Conservation (phyloP, 306 rosid species). For the Trifolium repens region DNA sequence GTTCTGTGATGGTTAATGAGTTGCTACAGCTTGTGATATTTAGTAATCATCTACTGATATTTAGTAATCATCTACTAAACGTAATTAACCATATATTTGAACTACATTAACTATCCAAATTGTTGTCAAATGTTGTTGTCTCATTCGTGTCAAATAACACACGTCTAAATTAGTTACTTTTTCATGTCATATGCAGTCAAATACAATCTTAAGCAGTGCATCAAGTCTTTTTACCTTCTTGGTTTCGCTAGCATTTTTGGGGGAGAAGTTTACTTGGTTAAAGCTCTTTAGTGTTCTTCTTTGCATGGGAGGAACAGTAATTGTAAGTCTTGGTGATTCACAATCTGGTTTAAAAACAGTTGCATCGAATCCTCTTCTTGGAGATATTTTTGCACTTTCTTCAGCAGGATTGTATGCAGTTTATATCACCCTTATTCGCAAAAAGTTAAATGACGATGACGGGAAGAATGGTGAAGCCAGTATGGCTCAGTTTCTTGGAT, state of each 20-base stretch:
- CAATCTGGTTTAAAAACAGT: slow-evolving; percentile 46
- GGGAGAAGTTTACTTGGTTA: slow-evolving; percentile 88
- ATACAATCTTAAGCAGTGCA: slow-evolving; percentile 95
- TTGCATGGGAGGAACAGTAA: slow-evolving; percentile 93
- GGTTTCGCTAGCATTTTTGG: slow-evolving; percentile 89
- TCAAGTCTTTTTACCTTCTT: slow-evolving; percentile 95
- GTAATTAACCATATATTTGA: neutral
- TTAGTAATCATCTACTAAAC: neutral
- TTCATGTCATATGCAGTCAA: slow-evolving; percentile 70
- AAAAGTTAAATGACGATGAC: slow-evolving; percentile 79
- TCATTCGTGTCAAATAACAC: neutral
- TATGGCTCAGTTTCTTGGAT: slow-evolving; percentile 96
- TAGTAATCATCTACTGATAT: neutral
- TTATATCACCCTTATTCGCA: slow-evolving; percentile 91
- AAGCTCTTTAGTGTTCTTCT: slow-evolving; percentile 90
- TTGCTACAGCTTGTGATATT: neutral
- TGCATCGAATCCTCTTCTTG: slow-evolving; percentile 90
- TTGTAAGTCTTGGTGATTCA: slow-evolving; percentile 93
- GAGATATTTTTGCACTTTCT: slow-evolving; percentile 78
- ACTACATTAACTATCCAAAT: neutral
- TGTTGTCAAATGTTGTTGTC: neutral
- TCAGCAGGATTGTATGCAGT: slow-evolving; percentile 86
- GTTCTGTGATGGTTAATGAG: neutral
- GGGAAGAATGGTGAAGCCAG: slow-evolving; percentile 79
- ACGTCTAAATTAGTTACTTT: slow-evolving; percentile 29